Evolutionary conservation across 495 filamentous ascomycete species (phyloP), one percentile per base, ranked within the genome.

Genomic region (Penicillium salamii): DNA sequence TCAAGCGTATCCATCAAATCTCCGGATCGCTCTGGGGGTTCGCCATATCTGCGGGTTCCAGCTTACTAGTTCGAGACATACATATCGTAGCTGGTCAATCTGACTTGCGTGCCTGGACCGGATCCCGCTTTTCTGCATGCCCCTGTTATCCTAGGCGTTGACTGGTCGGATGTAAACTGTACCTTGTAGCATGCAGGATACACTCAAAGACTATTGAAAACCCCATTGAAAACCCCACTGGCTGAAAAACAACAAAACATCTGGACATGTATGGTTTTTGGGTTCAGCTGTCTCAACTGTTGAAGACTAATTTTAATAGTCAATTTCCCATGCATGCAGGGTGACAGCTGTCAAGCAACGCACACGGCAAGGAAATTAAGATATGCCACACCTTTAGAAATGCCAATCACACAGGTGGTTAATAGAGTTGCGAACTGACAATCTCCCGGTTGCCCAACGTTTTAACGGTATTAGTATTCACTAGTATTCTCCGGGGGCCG

Each of bases 301-400:
- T 21, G 8, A 5, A 13, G 23, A 26, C 18, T 19, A 17, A 24
- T 24, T 17, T 29, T 13, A 9, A 37, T 35, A 34, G 17, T 32
- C 5, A 13, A 13, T 14, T 29, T 46, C 44, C 44, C 44, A 33
- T 38, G 44, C 34, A 38, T 39, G 44, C 24, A 7, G 15, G 38
- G 23, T 39, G 45, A 48, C 45, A 39, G 24, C 24, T 32, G 35
- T 39, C 24, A 15, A 39, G 17, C 33, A n/a, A 21, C 3, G 23
- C 24, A 14, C 35, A 37, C 23, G 44, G 33, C 33, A 32, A 21
- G 35, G 24, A 39, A 39, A 32, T 39, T 37, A 17, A 9, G 33
- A 46, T 38, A 20, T 37, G 34, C 33, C 14, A n/a, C n/a, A n/a
- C n/a, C n/a, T n/a, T n/a, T n/a, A 11, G 18, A 18, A n/a, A 12